Base-by-base conservation (phyloP, 2,329 filamentous ascomycete species). In the Trichophaea hybrida region DNA sequence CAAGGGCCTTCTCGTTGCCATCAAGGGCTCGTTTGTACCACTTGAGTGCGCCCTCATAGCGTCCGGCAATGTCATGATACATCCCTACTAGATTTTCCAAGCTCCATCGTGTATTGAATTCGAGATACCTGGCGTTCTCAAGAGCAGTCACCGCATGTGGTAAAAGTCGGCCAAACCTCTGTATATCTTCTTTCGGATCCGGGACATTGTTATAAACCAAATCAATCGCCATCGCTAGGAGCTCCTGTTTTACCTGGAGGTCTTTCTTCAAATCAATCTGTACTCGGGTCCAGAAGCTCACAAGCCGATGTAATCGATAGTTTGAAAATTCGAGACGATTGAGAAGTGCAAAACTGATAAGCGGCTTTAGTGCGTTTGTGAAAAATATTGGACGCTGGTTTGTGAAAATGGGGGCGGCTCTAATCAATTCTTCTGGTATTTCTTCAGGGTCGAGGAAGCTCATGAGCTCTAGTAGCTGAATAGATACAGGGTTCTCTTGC, bases 1-100 rank as follows among this genome's bases (percentile, higher is more conserved):
- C 61, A 2, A 61, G 13, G 7, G 40, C 43, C 2, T 55, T 59
- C 51, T 61, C 55, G 33, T 59, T 52, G 10, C 58, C 58, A 15
- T 46, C 34, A 10, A 55, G 8, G 13, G n/a, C 34, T 17, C 31
- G 10, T 1, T 44, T 34, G 53, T 43, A 46, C 34, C 34, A 6
- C 6, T 43, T 33, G 6, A 55, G 15, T 5, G 53, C 53, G 10
- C 38, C 34, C 3, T 12, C 7, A 37, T 32, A 32, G 3, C 34
- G 15, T 12, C 50, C 44, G 8, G 13, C 6, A 8, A 15, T 17
- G 13, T 8, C 13, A 49, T 15, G 24, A 49, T 15, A 8, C 1
- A 12, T 49, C n/a, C 38, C 38, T 43, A 43, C 38, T 10, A 1
- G 10, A 15, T 43, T 43, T 15, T 43, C 10, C 38, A 43, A 43